Evolutionary conservation across 257 asterid species (phyloP).

Genomic region (Solanum gracilifrons): DNA sequence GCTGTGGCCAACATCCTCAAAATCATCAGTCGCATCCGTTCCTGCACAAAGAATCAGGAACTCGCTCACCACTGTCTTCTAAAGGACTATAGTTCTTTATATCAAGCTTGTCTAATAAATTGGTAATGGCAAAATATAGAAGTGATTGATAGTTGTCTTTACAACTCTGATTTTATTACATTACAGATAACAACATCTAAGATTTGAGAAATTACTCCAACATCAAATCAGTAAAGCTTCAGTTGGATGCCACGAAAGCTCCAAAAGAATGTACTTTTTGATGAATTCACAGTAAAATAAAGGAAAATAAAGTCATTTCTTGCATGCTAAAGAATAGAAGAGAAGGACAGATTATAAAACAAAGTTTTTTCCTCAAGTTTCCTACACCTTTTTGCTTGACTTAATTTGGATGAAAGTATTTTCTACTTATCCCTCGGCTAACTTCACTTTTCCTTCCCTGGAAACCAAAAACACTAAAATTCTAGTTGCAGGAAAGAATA

Average conservation of each 20-base stretch:
- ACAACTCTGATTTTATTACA: background rate
- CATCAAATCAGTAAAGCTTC: background rate
- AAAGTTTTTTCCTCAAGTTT: background rate
- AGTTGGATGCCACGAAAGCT: background rate
- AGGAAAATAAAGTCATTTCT: background rate
- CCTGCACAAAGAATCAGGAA: conserved; percentile 26
- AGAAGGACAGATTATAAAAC: background rate
- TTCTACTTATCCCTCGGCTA: no score
- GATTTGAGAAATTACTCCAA: background rate
- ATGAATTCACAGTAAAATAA: background rate
- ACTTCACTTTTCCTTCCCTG: background rate
- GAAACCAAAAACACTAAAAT: background rate
- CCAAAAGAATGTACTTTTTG: background rate
- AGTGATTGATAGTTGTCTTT: background rate
- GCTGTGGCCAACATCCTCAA: conserved; percentile 89
- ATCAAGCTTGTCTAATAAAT: background rate
- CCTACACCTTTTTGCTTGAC: background rate
- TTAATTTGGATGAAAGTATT: background rate
- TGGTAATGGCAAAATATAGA: background rate
- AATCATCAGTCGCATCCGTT: conserved; percentile 78
- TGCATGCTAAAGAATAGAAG: background rate
- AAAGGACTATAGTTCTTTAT: background rate
- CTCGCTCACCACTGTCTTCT: background rate
- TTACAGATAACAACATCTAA: background rate
- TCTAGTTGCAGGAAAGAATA: background rate